Conservation (phyloP, 768 basidiomycete genomes). For the Trametes punicea region DNA sequence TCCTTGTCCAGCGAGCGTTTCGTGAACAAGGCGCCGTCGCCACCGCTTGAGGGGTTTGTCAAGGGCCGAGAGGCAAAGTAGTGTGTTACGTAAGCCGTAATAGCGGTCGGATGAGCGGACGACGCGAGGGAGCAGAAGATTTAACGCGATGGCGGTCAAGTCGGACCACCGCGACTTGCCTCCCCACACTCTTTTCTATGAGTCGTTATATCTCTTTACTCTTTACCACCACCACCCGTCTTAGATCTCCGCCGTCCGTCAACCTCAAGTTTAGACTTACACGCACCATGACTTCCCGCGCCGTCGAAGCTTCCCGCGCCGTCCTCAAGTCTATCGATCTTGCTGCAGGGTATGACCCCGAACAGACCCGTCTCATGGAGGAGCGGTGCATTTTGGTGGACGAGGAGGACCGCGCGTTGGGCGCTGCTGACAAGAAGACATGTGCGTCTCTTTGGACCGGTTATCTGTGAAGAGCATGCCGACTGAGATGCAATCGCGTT, state of each 20-base stretch:
- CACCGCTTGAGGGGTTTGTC: not conserved
- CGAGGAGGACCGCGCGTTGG: slow-evolving; percentile 79
- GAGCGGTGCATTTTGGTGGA: slow-evolving; percentile 92
- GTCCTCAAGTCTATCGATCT: slow-evolving; percentile 75
- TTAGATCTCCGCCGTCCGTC: slow-evolving; percentile 5
- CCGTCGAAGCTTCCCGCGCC: slow-evolving; percentile 57
- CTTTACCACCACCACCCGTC: slow-evolving; percentile 32
- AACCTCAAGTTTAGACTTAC: not conserved
- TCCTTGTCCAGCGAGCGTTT: no score
- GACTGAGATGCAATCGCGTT: slow-evolving; percentile 1
- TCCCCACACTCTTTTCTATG: slow-evolving; percentile 14
- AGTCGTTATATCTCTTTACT: slow-evolving; percentile 15
- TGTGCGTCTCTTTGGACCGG: slow-evolving; percentile 49
- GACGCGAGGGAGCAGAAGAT: not conserved
- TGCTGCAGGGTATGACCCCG: slow-evolving; percentile 74
- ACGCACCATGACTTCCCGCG: slow-evolving; percentile 45
- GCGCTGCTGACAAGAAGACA: slow-evolving; percentile 93
- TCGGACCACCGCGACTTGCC: slow-evolving; percentile 15
- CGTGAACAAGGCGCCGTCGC: not conserved
- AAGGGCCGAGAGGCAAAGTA: not conserved
- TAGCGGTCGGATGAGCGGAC: not conserved
- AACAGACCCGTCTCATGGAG: slow-evolving; percentile 94
- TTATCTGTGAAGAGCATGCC: not conserved
- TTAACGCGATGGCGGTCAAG: slow-evolving; percentile 10
- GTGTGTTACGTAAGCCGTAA: slow-evolving; percentile 1